These are phyloP conservation scores for Gracilaria domingensis DNA, from an alignment of 23 red algal species.

Conservation along the genomic window DNA sequence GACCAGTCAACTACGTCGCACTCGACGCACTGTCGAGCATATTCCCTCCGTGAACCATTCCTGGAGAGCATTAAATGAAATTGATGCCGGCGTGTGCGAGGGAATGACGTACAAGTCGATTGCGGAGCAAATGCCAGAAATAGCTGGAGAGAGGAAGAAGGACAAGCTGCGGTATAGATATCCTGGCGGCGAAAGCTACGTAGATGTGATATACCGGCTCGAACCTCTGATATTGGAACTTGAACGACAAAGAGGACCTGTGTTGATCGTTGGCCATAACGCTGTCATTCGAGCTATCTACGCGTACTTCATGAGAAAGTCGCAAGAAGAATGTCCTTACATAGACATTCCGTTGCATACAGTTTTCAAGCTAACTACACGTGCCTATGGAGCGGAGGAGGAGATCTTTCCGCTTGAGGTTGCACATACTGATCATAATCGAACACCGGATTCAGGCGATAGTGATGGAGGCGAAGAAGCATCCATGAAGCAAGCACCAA, in stretches of 20 bases:
- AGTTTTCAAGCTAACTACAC: constrained; percentile 85
- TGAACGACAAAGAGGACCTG: constrained; percentile 88
- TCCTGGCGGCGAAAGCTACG: constrained; percentile 95
- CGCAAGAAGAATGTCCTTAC: constrained; percentile 86
- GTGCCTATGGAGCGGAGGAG: constrained; percentile 82
- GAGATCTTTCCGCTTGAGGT: constrained; percentile 74
- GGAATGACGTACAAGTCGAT: constrained; percentile 95
- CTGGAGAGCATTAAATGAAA: constrained; percentile 98
- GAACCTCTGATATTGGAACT: constrained; percentile 98
- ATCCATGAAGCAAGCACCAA: background rate
- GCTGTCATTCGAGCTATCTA: constrained; percentile 99
- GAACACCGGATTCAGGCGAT: constrained; percentile 75
- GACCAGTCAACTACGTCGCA: constrained; percentile 93
- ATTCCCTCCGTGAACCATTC: constrained; percentile 94
- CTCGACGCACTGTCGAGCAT: constrained; percentile 89
- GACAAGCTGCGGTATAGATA: constrained; percentile 98
- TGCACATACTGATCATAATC: constrained; percentile 75
- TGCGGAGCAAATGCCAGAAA: constrained; percentile 74
- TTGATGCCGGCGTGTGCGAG: constrained; percentile 99
- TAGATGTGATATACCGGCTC: constrained; percentile 93
- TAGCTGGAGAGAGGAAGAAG: constrained; percentile 73
- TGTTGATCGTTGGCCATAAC: constrained; percentile 99
- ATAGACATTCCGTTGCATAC: constrained; percentile 97
- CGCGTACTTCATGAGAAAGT: constrained; percentile 86
- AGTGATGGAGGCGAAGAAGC: constrained; percentile 43